Base-by-base conservation (phyloP, 2,329 filamentous ascomycete species). In the Periconia sp. region DNA sequence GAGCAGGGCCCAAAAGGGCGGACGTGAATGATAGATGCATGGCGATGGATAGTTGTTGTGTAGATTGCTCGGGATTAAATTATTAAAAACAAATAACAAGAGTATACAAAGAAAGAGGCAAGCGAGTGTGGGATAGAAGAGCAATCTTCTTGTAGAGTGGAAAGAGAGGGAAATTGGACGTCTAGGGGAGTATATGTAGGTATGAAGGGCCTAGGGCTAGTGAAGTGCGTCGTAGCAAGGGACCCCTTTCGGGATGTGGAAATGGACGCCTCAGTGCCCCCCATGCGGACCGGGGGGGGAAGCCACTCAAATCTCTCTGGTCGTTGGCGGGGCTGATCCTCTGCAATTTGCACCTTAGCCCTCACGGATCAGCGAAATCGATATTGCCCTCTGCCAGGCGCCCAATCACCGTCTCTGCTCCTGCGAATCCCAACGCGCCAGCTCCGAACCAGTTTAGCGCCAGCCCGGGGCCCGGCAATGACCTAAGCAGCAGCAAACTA, bases 1-100 rank as follows among this genome's bases (percentile, higher is more conserved):
- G 11, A 31, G 43, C 43, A n/a, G 17, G 42, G 42, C 43, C 43
- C 43, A 45, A 45, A 15, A 45, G 43, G 43, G 43, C 43, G 43
- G 43, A 17, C 15, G 43, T 15, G 43, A 30, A 13, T 2, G 43
- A 45, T 14, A 45, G 17, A 31, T 23, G 43, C 43, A 45, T 45
- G 23, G 43, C 19, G 17, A n/a, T 37, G 10, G 33, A 14, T 37
- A n/a, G n/a, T n/a, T n/a, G n/a, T n/a, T n/a, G n/a, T n/a, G n/a
- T n/a, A 8, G 23, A 27, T 27, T 27, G 23, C 23, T 5, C 3
- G 33, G 6, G 33, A 37, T 37, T 37, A 37, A n/a, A 37, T 37
- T 37, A 37, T 37, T 37, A 37, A 37, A n/a, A 37, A 37, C 5
- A n/a, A 11, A 14, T 14, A 37, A 37, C 15, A 37, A 37, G 15